Evolutionary conservation across 2,329 filamentous ascomycete genomes (phyloP), one percentile per base, ranked within the genome.

Genomic region (Colletotrichum sp.): DNA sequence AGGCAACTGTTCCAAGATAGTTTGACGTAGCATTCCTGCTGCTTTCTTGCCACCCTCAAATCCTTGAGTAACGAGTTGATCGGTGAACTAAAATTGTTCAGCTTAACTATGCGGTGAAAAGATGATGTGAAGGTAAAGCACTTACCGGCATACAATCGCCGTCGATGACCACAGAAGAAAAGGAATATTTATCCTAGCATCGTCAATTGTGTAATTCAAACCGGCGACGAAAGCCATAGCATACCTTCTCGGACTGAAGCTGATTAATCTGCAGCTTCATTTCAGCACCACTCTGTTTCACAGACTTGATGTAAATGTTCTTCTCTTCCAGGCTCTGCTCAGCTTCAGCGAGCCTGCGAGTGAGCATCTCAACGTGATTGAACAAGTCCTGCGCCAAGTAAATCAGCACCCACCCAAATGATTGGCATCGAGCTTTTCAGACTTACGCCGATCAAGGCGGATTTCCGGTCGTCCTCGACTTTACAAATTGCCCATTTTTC

Each of bases 91-190:
- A 26, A 26, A 18, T 52, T 18, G 16, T 12, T 60, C 12, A 36
- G 69, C 32, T 21, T 72, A 12, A 9, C 16, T 26, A 4, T 12
- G 10, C 0, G 9, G 13, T 24, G 4, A 28, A 21, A 7, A 10
- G 34, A 18, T 28, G 24, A 3, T 21, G 26, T 28, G n/a, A 24
- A 3, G 7, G 21, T 6, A 10, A 13, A 18, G 3, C n/a, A 74
- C 80, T 72, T 79, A 85, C 84, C 71, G 80, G 81, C 83, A 85
- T 85, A 69, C 81, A 81, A 71, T 86, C 85, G 6, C 85, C 85
- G 76, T 86, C 85, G 71, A 86, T 81, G 18, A 86, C 71, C 57
- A 85, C 83, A 12, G 81, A 81, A 69, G 81, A 81, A 78, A 82
- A 85, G 73, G 63, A 75, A 21, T 80, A 74, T 16, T 75, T 76